Percentiles rank a stretch among this genome's conserved stretches.
phyloP scores from a whole-genome alignment of 1,284 basidiomycete genomes.

The Boletellus deceptivus region DNA sequence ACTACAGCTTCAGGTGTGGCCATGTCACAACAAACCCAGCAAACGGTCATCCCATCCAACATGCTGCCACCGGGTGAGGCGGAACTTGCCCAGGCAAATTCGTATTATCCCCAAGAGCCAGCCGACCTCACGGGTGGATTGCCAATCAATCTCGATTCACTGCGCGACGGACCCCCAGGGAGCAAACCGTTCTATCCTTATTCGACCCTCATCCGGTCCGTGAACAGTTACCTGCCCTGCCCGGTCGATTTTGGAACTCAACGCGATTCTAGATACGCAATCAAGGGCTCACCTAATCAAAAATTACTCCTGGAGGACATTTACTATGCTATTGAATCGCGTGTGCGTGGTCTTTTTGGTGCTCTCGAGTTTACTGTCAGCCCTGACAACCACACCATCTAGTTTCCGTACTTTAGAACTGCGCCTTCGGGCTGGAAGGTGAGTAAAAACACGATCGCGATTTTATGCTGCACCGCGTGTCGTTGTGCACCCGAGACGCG shows the following conservation, averaged over 20 bases:
- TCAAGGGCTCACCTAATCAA: conserved; percentile 82
- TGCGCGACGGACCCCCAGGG: conserved; percentile 77
- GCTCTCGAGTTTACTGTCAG: neutral
- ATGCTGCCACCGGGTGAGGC: conserved; percentile 40
- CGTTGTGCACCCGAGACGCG: conserved; percentile 34
- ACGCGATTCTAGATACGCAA: conserved; percentile 61
- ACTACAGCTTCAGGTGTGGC: conserved; percentile 4
- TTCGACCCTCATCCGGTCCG: conserved; percentile 80
- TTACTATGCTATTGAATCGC: conserved; percentile 83
- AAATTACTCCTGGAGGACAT: conserved; percentile 81
- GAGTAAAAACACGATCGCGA: conserved; percentile 29
- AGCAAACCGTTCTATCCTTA: conserved; percentile 86
- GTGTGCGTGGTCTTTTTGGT: conserved; percentile 46
- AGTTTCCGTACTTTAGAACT: conserved; percentile 83
- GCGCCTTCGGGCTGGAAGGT: conserved; percentile 86
- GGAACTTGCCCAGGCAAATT: conserved; percentile 50
- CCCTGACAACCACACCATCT: conserved; percentile 17
- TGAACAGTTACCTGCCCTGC: conserved; percentile 1
- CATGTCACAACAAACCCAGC: conserved; percentile 40
- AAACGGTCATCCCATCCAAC: conserved; percentile 45
- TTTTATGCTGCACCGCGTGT: conserved; percentile 8
- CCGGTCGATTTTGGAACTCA: conserved; percentile 4
- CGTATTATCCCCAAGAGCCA: conserved; percentile 69
- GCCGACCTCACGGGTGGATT: conserved; percentile 76
- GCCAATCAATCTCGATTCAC: conserved; percentile 78